Evolutionary conservation across 768 basidiomycete genomes (phyloP), one percentile per base, ranked within the genome.

Genomic region (Rhodotorula babjevae): DNA sequence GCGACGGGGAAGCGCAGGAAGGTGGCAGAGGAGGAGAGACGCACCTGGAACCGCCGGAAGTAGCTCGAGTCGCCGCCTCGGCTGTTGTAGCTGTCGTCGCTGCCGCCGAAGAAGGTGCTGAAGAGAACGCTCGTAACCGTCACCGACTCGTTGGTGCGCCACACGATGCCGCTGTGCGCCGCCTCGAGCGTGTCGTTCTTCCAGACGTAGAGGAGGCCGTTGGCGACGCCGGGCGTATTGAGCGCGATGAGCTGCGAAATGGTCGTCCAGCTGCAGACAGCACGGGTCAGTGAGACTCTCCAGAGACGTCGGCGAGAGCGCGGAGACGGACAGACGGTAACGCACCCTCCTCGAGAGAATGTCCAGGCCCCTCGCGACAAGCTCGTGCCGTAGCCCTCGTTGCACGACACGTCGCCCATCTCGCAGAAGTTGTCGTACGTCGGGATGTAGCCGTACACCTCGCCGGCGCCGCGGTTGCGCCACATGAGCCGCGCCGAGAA

Each of bases 371-470:
- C 81, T 36, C 81, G 69, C 7, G 77, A 78, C 36, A 82, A 72
- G 18, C 79, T 80, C 23, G 78, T 80, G 0, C 82, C 82, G 75
- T 80, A 82, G 56, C 79, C 79, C 4, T 76, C 74, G 71, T 81
- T 80, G 64, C 81, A 81, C 56, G 72, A 77, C 6, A 81, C 77
- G 31, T 79, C 69, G 56, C 58, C 29, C 25, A 68, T 67, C 0
- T 27, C n/a, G 47, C 71, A 81, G 44, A 82, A 77, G 33, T 62
- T 69, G 5, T 61, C 56, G 2, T 67, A 73, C 0, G 79, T 76
- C 0, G 80, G 82, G 12, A 81, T 67, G 68, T 82, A 81, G 4
- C 77, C 81, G 74, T 81, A 81, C 47, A 81, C 80, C 80, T 74
- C 73, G 50, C 73, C 73, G 2, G n/a, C 62, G 7, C 73, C 73